Evolutionary conservation across 306 rosid genomes (phyloP).

Genomic region (Rubus parviflorus): DNA sequence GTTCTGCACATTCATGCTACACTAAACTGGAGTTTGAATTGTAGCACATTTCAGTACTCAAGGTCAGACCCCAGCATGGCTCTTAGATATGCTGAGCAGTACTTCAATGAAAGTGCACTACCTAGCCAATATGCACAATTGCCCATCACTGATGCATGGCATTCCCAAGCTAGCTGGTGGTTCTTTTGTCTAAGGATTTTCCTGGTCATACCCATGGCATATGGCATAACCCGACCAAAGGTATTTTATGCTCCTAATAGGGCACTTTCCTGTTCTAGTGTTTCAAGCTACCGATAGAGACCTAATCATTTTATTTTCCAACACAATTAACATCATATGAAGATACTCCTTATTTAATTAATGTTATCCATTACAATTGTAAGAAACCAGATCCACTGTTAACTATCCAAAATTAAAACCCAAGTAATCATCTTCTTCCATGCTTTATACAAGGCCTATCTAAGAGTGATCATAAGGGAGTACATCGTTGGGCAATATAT

Average conservation of each 20-base stretch:
- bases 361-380: not conserved
- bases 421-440: not conserved
- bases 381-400: not conserved
- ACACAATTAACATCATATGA: not conserved
- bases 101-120: not conserved
- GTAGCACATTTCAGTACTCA: not conserved
- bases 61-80: not conserved
- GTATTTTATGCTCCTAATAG: not conserved
- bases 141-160: not conserved
- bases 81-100: not conserved
- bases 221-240: not conserved
- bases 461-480: not conserved
- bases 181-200: not conserved
- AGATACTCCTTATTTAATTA: not conserved
- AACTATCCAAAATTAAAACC: not conserved
- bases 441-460: not conserved
- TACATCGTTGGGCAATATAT: not conserved
- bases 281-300: not conserved
- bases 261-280: not conserved
- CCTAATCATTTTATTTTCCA: not conserved
- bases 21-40: not conserved
- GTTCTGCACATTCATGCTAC: not conserved
- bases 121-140: not conserved
- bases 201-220: not conserved
- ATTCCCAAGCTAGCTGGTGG: not conserved